Base-by-base conservation (phyloP, 768 basidiomycete genomes). In the Mycena chlorophos region DNA sequence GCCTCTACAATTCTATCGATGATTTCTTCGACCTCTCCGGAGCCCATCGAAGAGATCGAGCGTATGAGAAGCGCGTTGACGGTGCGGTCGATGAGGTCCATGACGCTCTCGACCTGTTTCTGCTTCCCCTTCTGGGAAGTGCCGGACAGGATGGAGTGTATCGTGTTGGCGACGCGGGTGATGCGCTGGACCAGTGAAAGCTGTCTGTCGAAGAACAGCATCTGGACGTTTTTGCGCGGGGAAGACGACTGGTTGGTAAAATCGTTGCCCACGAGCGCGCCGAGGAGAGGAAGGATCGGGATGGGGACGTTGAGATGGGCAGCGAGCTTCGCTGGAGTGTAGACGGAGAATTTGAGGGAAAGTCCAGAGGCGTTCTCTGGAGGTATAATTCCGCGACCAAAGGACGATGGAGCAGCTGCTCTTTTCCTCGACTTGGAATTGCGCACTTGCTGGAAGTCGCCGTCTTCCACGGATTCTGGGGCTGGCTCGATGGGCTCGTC, bases 191-290 rank as follows among this genome's bases (percentile, higher is more conserved):
- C 70, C 29, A 78, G 67, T 0, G 82, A 79, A 22, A 86, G 71
- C 22, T 75, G 71, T 30, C 80, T 75, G 45, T 88, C 84, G 64
- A 91, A 93, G 67, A 93, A 90, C 22, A 88, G 63, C 0, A 73
- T 75, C 65, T 85, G 87, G 8, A 82, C 72, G 56, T 76, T 78
- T 39, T 76, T 78, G 20, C 76, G 75, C 37, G 74, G 73, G 5
- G 78, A 72, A 43, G 81, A 78, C 13, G 72, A 68, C 57, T 76
- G 77, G 47, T 77, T 79, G 0, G 88, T 81, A 65, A 83, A 93
- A 67, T 93, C 91, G 63, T 92, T 92, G 47, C 91, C 91, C 3
- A 91, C 81, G 17, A 93, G 72, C 10, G 91, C 87, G 19, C 85
- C 89, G 3, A 93, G 73, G 5, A 94, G 77, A 1, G 91, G 91